Percentiles rank a stretch among this genome's conserved stretches.
Conservation (phyloP, 306 rosid species). For the Myrica gale region DNA sequence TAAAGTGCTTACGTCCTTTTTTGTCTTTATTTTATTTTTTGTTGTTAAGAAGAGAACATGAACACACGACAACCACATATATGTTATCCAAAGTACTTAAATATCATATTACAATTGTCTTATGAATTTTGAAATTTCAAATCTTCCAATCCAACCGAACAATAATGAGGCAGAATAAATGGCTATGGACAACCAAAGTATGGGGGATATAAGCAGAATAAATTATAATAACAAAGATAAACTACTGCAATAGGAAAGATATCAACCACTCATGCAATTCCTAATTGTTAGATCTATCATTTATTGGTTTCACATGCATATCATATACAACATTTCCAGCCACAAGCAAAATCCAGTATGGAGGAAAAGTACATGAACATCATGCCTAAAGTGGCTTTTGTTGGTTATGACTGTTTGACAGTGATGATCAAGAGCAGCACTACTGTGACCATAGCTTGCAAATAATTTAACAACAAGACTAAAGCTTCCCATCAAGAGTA, state of each 20-base stretch:
- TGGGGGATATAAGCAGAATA: neutral
- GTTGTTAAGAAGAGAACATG: no score
- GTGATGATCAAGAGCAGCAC: constrained; percentile 19
- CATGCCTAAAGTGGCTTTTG: neutral
- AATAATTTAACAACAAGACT: constrained; percentile 15
- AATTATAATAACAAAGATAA: neutral
- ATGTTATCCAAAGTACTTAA: neutral
- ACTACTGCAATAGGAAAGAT: neutral
- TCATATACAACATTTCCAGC: constrained; percentile 3
- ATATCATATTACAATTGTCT: neutral
- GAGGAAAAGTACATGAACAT: constrained; percentile 16
- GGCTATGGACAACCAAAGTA: neutral
- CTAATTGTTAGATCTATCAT: neutral
- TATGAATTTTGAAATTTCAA: neutral
- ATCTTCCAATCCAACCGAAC: neutral
- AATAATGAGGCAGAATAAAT: neutral
- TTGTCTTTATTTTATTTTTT: no score
- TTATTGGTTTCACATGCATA: neutral
- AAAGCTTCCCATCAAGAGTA: constrained; percentile 10
- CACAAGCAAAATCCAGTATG: neutral
- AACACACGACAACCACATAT: no score
- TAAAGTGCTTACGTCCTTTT: no score
- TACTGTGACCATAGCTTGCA: constrained; percentile 5
- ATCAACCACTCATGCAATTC: neutral
- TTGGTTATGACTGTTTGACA: constrained; percentile 9